Conservation (phyloP, 257 asterid species). For the Primulina tabacum region DNA sequence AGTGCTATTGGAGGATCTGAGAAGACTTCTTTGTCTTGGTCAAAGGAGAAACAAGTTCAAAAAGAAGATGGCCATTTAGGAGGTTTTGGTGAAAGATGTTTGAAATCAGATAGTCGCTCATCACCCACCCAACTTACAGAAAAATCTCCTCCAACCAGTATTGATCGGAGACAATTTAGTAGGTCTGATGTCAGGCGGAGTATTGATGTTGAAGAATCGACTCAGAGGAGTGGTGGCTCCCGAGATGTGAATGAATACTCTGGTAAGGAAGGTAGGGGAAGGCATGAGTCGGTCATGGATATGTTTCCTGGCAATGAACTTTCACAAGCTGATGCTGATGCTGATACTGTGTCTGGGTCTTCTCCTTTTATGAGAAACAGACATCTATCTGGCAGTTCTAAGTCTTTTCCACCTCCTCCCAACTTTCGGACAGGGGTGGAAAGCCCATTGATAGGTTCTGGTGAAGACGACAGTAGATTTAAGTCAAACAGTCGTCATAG, state of each 20-base stretch:
- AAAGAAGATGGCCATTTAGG: conserved; percentile 60
- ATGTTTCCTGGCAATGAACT: conserved; percentile 58
- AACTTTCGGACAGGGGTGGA: conserved; percentile 59
- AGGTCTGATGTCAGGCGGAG: conserved; percentile 65
- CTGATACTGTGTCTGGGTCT: conserved; percentile 60
- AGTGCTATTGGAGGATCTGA: conserved; percentile 48
- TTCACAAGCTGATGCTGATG: conserved; percentile 61
- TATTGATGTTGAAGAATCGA: conserved; percentile 59
- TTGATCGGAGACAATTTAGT: conserved; percentile 55
- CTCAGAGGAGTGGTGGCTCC: conserved; percentile 70
- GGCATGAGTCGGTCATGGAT: conserved; percentile 51
- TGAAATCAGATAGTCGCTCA: conserved; percentile 59
- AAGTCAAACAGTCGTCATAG: conserved; percentile 68
- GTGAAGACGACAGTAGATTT: conserved; percentile 75
- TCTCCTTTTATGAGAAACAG: conserved; percentile 70
- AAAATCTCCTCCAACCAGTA: conserved; percentile 72
- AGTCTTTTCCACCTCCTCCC: conserved; percentile 67
- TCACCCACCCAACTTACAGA: conserved; percentile 62
- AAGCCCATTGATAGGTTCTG: conserved; percentile 59
- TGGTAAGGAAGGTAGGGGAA: conserved; percentile 65
- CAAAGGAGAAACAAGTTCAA: conserved; percentile 57
- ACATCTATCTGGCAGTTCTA: conserved; percentile 58
- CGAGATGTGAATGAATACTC: conserved; percentile 59
- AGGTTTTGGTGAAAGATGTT: conserved; percentile 65
- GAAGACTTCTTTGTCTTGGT: conserved; percentile 54